Evolutionary conservation across 805 yeast species (phyloP).

Genomic region (Dipodascus geniculatus): DNA sequence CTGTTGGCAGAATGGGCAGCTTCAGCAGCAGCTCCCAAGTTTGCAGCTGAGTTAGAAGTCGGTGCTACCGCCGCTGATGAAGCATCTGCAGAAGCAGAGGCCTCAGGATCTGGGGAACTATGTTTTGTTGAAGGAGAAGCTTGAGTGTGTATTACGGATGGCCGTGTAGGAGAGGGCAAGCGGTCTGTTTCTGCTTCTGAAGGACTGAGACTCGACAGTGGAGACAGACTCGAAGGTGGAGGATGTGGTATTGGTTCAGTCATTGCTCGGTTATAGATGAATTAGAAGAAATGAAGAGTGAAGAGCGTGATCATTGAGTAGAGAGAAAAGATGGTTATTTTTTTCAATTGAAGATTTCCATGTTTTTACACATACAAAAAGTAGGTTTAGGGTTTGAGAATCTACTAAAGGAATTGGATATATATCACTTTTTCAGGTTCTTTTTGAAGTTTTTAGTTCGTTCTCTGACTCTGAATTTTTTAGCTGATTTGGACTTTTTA

Average conservation of each 20-base stretch:
- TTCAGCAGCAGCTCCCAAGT: constrained; percentile 11
- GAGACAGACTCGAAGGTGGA: neutral
- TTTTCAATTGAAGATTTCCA: neutral
- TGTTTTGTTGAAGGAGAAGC: neutral
- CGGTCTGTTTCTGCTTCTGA: neutral
- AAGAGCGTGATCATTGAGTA: neutral
- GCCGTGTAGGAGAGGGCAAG: neutral
- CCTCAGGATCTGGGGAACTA: neutral
- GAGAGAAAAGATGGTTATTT: neutral
- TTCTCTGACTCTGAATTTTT: neutral
- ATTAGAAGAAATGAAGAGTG: neutral
- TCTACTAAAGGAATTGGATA: neutral
- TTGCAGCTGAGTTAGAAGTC: constrained; percentile 24
- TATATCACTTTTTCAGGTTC: neutral
- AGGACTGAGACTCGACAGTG: neutral
- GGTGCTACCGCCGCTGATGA: too few relatives aligned
- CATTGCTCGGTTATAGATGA: neutral
- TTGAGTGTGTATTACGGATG: neutral
- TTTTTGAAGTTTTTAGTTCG: neutral
- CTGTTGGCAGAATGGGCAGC: constrained; percentile 10
- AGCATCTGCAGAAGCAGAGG: neutral
- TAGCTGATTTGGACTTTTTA: neutral
- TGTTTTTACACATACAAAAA: neutral
- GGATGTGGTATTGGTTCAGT: neutral
- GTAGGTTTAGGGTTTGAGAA: neutral